phyloP scores from a whole-genome alignment of 225 moss, liverwort and hornwort species.

The Antitrichia curtipendula region DNA sequence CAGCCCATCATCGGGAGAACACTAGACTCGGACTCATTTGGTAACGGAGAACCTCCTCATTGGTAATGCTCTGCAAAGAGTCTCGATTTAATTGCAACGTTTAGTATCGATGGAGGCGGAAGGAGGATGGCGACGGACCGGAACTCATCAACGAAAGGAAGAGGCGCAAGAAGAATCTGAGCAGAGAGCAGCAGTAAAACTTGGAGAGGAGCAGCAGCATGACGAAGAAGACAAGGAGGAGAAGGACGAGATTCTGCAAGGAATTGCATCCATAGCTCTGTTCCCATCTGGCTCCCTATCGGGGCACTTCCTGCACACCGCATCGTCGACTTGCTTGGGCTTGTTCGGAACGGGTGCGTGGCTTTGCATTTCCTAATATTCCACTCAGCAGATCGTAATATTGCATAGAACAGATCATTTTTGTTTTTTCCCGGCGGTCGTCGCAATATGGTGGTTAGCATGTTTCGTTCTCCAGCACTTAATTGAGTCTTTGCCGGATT shows the following conservation, averaged over 20 bases:
- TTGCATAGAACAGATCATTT: background rate
- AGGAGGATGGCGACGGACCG: slow-evolving; percentile 19
- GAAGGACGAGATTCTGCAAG: slow-evolving; percentile 6
- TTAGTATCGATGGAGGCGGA: background rate
- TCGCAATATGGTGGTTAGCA: background rate
- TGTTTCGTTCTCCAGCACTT: background rate
- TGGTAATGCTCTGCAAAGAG: background rate
- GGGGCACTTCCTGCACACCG: slow-evolving; percentile 42
- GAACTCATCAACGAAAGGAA: background rate
- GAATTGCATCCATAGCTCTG: slow-evolving; percentile 40
- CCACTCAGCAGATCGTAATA: background rate
- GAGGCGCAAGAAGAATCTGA: background rate
- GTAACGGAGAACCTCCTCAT: background rate
- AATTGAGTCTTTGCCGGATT: background rate
- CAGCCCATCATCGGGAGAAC: background rate
- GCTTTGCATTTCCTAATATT: background rate
- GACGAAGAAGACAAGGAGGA: background rate
- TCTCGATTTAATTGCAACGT: background rate
- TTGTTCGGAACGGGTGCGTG: slow-evolving; percentile 45
- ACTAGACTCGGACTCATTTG: background rate
- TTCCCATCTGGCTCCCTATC: slow-evolving; percentile 50
- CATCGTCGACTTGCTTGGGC: slow-evolving; percentile 37
- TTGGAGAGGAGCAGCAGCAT: background rate
- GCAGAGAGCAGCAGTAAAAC: background rate
- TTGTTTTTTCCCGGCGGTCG: background rate